phyloP scores from a whole-genome alignment of 768 basidiomycete species.

The Boletus reticulatus region DNA sequence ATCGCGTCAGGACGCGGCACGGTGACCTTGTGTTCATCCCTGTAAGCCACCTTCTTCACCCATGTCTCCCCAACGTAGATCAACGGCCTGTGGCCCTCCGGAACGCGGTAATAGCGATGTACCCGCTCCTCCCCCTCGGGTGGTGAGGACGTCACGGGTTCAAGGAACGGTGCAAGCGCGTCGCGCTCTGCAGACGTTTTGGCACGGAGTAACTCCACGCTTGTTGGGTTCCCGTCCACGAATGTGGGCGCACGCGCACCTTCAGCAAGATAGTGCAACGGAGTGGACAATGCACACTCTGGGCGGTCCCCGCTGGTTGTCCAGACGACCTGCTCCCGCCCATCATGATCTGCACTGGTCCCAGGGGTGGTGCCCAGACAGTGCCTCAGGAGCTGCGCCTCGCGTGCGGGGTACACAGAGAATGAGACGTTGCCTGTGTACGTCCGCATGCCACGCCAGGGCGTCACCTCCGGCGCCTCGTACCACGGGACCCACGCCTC shows the following conservation, averaged over 20 bases:
- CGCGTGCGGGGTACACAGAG: neutral
- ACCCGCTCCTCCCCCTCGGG: neutral
- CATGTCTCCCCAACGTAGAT: constrained; percentile 7
- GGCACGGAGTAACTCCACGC: neutral
- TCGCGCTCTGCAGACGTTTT: neutral
- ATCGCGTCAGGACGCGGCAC: neutral
- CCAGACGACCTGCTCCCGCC: neutral
- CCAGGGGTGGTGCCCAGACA: neutral
- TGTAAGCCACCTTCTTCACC: neutral
- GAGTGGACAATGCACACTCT: neutral
- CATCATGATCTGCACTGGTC: too few species aligned
- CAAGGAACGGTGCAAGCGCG: neutral
- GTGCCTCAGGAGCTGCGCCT: neutral
- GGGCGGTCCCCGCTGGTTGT: too few species aligned
- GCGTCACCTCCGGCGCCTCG: neutral
- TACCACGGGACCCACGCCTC: neutral
- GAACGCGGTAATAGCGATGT: neutral
- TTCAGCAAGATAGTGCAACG: neutral
- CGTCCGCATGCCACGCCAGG: neutral
- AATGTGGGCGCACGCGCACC: neutral
- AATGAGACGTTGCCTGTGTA: neutral
- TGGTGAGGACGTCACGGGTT: neutral
- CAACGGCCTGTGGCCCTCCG: neutral
- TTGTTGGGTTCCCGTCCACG: neutral
- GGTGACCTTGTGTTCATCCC: neutral